These are phyloP conservation scores for Leersia perrieri DNA, from an alignment of 176 grass and related monocot genomes.

Conservation along the genomic window DNA sequence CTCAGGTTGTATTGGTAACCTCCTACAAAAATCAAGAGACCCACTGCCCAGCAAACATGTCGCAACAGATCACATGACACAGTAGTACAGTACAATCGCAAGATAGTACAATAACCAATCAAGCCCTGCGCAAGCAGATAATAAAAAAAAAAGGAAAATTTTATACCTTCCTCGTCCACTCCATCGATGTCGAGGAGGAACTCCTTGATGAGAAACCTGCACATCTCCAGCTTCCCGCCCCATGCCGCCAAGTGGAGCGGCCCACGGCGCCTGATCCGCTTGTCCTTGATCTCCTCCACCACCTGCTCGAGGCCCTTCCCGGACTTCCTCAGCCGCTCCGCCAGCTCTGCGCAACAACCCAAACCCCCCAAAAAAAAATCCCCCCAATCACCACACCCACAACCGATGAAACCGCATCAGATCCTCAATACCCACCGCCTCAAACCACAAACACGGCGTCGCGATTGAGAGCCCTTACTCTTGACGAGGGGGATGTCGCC, in stretches of 20 bases:
- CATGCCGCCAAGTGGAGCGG: not conserved
- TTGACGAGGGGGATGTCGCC: not conserved
- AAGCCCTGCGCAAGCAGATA: not conserved
- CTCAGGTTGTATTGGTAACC: too few species aligned
- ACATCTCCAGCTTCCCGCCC: not conserved
- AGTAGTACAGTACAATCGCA: too few species aligned
- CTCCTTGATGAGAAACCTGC: not conserved
- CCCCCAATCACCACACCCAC: not conserved
- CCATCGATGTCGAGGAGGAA: not conserved
- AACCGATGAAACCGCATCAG: not conserved
- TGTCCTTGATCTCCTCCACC: not conserved
- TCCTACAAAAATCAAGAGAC: too few species aligned
- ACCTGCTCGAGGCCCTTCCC: not conserved
- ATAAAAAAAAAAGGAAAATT: too few species aligned
- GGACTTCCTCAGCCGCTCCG: not conserved
- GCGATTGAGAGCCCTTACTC: not conserved
- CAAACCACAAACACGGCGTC: too few species aligned
- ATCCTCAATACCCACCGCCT: not conserved
- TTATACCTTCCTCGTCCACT: not conserved
- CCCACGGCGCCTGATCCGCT: not conserved
- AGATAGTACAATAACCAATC: too few species aligned
- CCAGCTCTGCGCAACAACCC: not conserved
- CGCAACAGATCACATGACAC: too few species aligned
- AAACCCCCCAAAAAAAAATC: too few species aligned
- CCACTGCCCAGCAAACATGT: too few species aligned